phyloP scores from a whole-genome alignment of 345 rosid genomes.

The Lumnitzera racemosa region DNA sequence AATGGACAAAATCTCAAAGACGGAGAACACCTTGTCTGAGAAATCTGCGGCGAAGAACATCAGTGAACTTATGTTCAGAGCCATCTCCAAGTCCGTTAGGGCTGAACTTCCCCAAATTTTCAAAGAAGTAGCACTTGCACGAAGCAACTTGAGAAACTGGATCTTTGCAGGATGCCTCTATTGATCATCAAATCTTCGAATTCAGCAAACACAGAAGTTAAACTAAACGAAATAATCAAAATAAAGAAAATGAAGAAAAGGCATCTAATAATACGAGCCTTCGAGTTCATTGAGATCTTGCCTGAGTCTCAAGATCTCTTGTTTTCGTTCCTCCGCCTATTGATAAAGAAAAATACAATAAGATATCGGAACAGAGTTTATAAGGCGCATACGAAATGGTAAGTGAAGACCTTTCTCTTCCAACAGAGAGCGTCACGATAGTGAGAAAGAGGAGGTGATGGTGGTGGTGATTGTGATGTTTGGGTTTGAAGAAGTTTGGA shows the following conservation, averaged over 20 bases:
- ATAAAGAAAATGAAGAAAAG: not conserved
- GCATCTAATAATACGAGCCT: conserved; percentile 27
- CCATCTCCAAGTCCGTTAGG: conserved; percentile 26
- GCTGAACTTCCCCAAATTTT: conserved; percentile 58
- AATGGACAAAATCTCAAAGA: not conserved
- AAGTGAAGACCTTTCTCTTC: conserved; percentile 69
- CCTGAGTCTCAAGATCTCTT: conserved; percentile 55
- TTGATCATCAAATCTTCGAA: not conserved
- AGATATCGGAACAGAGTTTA: not conserved
- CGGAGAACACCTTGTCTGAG: conserved; percentile 55
- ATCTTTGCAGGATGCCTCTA: conserved; percentile 53
- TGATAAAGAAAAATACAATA: not conserved
- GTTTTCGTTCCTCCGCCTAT: conserved; percentile 83
- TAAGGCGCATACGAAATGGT: not conserved
- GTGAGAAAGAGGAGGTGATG: conserved; percentile 16
- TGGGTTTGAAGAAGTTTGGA: conserved; percentile 46
- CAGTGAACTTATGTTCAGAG: conserved; percentile 45
- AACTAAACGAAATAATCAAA: not conserved
- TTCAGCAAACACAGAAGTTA: not conserved
- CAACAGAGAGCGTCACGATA: conserved; percentile 59
- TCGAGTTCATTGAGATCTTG: conserved; percentile 79
- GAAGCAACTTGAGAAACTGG: conserved; percentile 52
- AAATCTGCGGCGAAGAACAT: conserved; percentile 72
- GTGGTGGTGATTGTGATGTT: conserved; percentile 23
- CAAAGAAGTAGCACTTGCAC: conserved; percentile 87